These are phyloP conservation scores for Diaporthe sp. DNA, from an alignment of 2,329 filamentous ascomycete species.

Conservation along the genomic window DNA sequence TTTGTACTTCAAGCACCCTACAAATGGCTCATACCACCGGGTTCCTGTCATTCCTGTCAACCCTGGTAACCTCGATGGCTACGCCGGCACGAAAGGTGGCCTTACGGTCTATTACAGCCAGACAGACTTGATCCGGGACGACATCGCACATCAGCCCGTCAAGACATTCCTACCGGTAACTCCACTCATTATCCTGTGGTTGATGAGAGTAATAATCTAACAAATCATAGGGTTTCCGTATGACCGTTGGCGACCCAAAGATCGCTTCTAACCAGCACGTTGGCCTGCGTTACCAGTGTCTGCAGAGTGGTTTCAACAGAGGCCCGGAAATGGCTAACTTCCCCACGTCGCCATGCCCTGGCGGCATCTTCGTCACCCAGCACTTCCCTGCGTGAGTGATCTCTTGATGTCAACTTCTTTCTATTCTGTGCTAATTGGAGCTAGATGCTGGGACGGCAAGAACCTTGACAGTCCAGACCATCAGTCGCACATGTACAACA, in stretches of 20 bases:
- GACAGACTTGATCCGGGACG: slow-evolving; percentile 51
- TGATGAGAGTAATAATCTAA: slow-evolving; percentile 7
- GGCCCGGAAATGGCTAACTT: slow-evolving; percentile 41
- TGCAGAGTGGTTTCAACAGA: slow-evolving; percentile 45
- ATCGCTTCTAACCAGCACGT: slow-evolving; percentile 35
- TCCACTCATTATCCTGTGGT: background rate
- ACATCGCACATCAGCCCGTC: slow-evolving; percentile 47
- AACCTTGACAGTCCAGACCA: slow-evolving; percentile 66
- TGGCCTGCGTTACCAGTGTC: slow-evolving; percentile 46
- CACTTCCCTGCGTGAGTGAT: slow-evolving; percentile 48
- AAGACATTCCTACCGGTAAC: slow-evolving; percentile 49
- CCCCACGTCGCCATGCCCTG: slow-evolving; percentile 51
- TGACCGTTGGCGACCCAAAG: slow-evolving; percentile 50
- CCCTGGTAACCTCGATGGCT: slow-evolving; percentile 37
- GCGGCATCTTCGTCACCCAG: slow-evolving; percentile 47
- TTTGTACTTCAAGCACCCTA: slow-evolving; percentile 40
- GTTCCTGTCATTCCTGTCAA: slow-evolving; percentile 44
- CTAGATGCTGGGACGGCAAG: slow-evolving; percentile 68
- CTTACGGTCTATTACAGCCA: slow-evolving; percentile 56
- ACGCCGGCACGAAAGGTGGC: slow-evolving; percentile 49
- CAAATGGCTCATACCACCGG: slow-evolving; percentile 42
- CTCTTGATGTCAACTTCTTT: slow-evolving; percentile 56
- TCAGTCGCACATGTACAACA: slow-evolving; percentile 46
- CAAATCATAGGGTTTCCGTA: slow-evolving; percentile 49
- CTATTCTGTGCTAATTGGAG: slow-evolving; percentile 35